Evolutionary conservation across 2,329 filamentous ascomycete species (phyloP), one percentile per base, ranked within the genome.

Genomic region (Tolypocladium album): DNA sequence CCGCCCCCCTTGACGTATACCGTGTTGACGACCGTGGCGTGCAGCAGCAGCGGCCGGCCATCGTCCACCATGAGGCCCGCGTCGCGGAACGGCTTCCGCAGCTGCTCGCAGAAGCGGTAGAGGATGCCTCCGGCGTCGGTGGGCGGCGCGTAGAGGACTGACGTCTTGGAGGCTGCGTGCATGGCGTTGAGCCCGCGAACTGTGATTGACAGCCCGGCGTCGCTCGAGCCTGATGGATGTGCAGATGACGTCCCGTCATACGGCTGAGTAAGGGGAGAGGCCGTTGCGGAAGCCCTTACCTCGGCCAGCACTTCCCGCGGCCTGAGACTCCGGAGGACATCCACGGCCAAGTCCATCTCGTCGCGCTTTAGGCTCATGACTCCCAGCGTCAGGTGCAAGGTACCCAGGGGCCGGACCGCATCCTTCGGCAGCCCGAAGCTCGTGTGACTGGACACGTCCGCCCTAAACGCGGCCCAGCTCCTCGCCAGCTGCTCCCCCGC

Each of bases 21-120:
- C 0, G 92, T 95, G 71, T 97, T 96, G 57, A 94, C 75, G 4
- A 97, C 76, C 0, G 93, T 97, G 22, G 90, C 91, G 70, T 97
- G 93, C 58, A 97, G 74, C 24, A 89, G 80, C 63, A 97, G 71
- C 8, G 84, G 82, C 59, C 90, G 76, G 17, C 42, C 42, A 15
- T 76, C 74, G 34, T 89, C 86, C 1, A 77, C 74, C 68, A 92
- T 75, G 12, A 89, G 71, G 1, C 79, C 84, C 0, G 76, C 75
- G 1, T 82, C 75, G 22, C 74, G 74, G 65, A 92, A 91, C 1
- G 66, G 64, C 0, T 73, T 67, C 62, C 79, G 76, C 17, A 91
- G 68, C n/a, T 69, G 70, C 64, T 82, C 72, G 64, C 85, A 87
- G 68, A 91, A 87, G 1, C 69, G 66, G 38, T 78, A 73, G 3